Percentiles rank a stretch among this genome's conserved stretches.
Conservation (phyloP, 768 basidiomycete genomes). For the Rhodocollybia butyracea region DNA sequence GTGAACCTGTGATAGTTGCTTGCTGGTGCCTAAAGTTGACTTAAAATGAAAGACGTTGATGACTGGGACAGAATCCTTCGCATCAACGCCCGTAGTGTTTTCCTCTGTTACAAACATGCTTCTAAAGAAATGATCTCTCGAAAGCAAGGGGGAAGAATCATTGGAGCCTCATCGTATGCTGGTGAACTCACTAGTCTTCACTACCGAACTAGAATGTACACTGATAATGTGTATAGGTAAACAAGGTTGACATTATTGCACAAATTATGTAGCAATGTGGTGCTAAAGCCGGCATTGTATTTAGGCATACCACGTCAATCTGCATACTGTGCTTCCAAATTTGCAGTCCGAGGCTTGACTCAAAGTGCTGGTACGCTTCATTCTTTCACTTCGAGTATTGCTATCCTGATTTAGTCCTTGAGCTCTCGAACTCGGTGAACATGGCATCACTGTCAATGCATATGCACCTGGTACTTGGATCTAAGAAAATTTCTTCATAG, state of each 20-base stretch:
- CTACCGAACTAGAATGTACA: too few species aligned
- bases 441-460: conserved; percentile 37
- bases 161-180: conserved; percentile 32
- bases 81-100: conserved; percentile 38
- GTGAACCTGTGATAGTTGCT: neutral
- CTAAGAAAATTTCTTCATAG: neutral
- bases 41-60: conserved; percentile 24
- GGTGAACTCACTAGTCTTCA: conserved; percentile 25
- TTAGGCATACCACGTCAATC: conserved; percentile 14
- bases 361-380: conserved; percentile 30
- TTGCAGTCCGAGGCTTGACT: conserved; percentile 37
- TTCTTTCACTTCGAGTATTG: neutral
- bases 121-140: too few species aligned
- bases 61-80: conserved; percentile 30
- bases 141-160: too few species aligned
- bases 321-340: conserved; percentile 36
- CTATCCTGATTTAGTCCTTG: neutral
- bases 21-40: neutral
- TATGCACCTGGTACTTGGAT: conserved; percentile 36
- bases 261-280: neutral
- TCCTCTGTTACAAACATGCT: too few species aligned
- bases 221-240: too few species aligned
- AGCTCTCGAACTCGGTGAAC: conserved; percentile 27
- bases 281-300: neutral
- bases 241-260: too few species aligned